Evolutionary conservation across 768 basidiomycete genomes (phyloP).

Genomic region (Exsudoporus frostii): DNA sequence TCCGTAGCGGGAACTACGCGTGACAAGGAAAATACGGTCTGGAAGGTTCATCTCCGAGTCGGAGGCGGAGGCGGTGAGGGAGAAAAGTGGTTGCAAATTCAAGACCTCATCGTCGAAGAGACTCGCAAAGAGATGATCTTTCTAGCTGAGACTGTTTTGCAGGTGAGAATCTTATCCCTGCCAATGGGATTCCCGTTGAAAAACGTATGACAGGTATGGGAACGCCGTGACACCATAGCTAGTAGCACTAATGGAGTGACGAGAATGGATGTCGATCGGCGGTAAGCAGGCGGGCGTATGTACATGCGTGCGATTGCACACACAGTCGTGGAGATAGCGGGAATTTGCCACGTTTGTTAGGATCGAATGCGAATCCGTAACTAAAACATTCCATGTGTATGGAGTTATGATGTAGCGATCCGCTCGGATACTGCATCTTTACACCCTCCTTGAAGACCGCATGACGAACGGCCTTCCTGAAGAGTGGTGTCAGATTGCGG

Average conservation of each 20-base stretch:
- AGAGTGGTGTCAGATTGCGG: conserved; percentile 3
- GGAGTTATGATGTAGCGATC: conserved; percentile 6
- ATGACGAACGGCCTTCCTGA: conserved; percentile 9
- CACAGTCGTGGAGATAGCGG: conserved; percentile 30
- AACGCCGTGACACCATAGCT: conserved; percentile 40
- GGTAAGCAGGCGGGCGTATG: conserved; percentile 5
- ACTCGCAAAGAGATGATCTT: conserved; percentile 98
- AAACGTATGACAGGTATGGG: conserved; percentile 53
- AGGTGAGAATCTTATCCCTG: conserved; percentile 48
- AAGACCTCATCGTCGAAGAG: conserved; percentile 95
- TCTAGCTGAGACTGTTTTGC: conserved; percentile 92
- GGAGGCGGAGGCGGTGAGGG: conserved; percentile 72
- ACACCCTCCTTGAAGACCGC: conserved; percentile 9
- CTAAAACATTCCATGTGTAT: conserved; percentile 4
- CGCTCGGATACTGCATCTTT: conserved; percentile 12
- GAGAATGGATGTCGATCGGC: conserved; percentile 35
- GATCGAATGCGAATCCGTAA: conserved; percentile 11
- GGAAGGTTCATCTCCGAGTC: conserved; percentile 86
- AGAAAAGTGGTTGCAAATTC: conserved; percentile 95
- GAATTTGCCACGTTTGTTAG: conserved; percentile 21
- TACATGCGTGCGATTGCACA: background rate
- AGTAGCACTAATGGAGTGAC: conserved; percentile 13
- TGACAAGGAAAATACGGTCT: conserved; percentile 86
- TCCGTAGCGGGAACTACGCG: conserved; percentile 94
- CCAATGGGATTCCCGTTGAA: conserved; percentile 9